These are phyloP conservation scores for Patellifolia procumbens DNA, from an alignment of 179 eudicot species.

Conservation along the genomic window DNA sequence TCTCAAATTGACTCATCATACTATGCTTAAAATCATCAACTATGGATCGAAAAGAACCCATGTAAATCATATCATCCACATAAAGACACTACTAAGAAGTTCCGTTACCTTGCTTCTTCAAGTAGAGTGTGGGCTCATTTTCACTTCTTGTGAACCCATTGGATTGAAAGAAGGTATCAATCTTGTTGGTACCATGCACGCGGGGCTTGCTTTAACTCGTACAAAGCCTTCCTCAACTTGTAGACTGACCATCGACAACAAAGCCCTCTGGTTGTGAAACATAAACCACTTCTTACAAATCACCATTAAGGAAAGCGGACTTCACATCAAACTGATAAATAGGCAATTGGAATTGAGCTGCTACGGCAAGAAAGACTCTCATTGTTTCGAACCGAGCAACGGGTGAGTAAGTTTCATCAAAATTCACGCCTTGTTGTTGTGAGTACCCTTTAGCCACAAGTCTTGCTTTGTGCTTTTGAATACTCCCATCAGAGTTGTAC, in stretches of 20 bases:
- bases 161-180: background rate
- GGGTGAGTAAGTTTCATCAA: no score
- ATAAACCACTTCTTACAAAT: background rate
- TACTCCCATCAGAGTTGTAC: no score
- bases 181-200: slow-evolving; percentile 4
- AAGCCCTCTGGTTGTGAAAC: background rate
- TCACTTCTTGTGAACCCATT: background rate
- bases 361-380: background rate
- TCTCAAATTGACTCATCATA: no score
- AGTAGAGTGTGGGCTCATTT: no score
- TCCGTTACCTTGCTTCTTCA: no score
- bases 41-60: no score
- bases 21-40: no score
- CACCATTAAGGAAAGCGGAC: background rate
- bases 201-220: background rate
- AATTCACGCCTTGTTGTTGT: no score
- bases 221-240: background rate
- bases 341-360: background rate
- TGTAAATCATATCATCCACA: no score
- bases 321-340: slow-evolving; percentile 8
- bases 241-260: background rate
- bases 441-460: no score
- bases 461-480: no score
- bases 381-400: background rate
- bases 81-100: no score